Evolutionary conservation across 257 asterid genomes (phyloP), one percentile per base, ranked within the genome.

Genomic region (Linaria vulgaris): DNA sequence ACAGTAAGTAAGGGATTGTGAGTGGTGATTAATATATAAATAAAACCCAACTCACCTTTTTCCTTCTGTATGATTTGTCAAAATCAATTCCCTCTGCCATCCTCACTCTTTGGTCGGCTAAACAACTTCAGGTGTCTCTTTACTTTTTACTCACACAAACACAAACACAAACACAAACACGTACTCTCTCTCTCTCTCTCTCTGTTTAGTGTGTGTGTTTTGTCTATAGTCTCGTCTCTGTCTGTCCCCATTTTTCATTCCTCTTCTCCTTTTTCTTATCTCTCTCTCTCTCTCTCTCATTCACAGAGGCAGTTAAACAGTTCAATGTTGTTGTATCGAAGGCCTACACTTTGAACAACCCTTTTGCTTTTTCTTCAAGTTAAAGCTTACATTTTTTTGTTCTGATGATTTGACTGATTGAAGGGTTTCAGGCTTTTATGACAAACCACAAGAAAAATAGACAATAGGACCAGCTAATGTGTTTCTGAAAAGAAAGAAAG

Each of bases 61-160:
- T n/a, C n/a, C n/a, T n/a, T 45, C 48, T 37, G 62, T 66, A 68
- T 21, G 65, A 74, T 67, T 79, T 76, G 85, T 76, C 82, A 67
- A 76, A 27, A 67, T 78, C 75, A 72, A 76, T 76, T 80, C 76
- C 41, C 64, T 47, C 75, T 34, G 41, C 41, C 10, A 1, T 68
- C 80, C 72, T 83, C 76, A 76, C 75, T 76, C 78, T 84, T 34
- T 69, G 88, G 88, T 81, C 83, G 84, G 84, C 84, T 79, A 74
- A 70, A 71, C 72, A 73, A 73, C 81, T 73, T 80, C 87, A 81
- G 82, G 83, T 79, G 79, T 71, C 76, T 67, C 78, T 68, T 34
- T 34, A 3, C 69, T 16, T 25, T 55, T 6, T 27, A 27, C 34
- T 27, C 34, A 27, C 34, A n/a, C n/a, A n/a, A n/a, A n/a, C n/a